These are phyloP conservation scores for Aspergillus hancockii DNA, from an alignment of 495 filamentous ascomycete genomes.

Conservation along the genomic window DNA sequence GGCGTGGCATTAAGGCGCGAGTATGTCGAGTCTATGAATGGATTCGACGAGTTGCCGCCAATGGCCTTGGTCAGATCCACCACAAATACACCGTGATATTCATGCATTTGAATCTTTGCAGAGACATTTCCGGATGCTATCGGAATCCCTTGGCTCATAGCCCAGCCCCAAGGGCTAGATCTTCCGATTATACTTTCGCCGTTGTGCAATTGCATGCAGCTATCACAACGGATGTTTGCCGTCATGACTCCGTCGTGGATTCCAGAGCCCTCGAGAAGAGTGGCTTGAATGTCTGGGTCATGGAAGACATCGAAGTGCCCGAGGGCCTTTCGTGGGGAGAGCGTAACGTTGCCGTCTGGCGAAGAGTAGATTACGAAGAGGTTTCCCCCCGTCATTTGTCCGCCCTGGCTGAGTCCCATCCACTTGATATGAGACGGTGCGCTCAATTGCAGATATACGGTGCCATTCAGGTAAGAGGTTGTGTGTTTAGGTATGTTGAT, in stretches of 20 bases:
- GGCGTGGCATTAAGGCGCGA: slow-evolving; percentile 11
- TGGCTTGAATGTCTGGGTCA: slow-evolving; percentile 45
- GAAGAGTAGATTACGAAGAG: slow-evolving; percentile 67
- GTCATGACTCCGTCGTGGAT: slow-evolving; percentile 51
- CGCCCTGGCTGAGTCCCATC: slow-evolving; percentile 62
- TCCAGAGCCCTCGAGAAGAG: slow-evolving; percentile 61
- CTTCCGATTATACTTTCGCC: slow-evolving; percentile 47
- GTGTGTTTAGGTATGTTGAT: slow-evolving; percentile 28
- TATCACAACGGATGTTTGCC: slow-evolving; percentile 59
- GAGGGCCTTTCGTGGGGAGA: slow-evolving; percentile 54
- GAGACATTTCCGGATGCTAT: slow-evolving; percentile 50
- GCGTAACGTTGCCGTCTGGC: slow-evolving; percentile 55
- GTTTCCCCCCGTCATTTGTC: slow-evolving; percentile 56
- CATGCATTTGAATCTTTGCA: slow-evolving; percentile 57
- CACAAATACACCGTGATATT: slow-evolving; percentile 48
- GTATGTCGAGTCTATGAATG: slow-evolving; percentile 42
- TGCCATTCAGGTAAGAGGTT: slow-evolving; percentile 14
- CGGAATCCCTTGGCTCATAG: slow-evolving; percentile 53
- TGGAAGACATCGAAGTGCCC: slow-evolving; percentile 50
- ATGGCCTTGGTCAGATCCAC: slow-evolving; percentile 59
- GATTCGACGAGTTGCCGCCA: slow-evolving; percentile 58
- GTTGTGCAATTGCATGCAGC: slow-evolving; percentile 52
- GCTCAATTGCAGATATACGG: slow-evolving; percentile 60
- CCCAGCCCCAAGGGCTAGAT: slow-evolving; percentile 60
- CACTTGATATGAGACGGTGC: slow-evolving; percentile 58